phyloP scores from a whole-genome alignment of 176 grass and related monocot genomes.

The Avena atlantica region DNA sequence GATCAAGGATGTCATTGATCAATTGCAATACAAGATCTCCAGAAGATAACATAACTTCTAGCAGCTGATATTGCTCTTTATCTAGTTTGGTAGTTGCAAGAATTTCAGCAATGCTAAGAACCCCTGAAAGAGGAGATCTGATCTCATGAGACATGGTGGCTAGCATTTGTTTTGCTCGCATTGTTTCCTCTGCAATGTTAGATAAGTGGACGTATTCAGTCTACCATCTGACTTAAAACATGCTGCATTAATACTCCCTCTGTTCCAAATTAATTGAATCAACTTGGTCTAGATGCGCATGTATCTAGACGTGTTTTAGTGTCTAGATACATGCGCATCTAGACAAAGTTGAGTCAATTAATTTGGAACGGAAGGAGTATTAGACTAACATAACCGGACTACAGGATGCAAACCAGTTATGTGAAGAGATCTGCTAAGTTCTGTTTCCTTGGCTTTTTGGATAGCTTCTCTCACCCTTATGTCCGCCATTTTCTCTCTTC shows the following conservation, averaged over 20 bases:
- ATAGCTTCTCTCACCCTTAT: conserved; percentile 83
- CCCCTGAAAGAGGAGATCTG: conserved; percentile 91
- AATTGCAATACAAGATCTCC: conserved; percentile 94
- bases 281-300: too few species aligned
- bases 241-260: background rate
- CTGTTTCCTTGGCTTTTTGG: conserved; percentile 93
- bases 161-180: conserved; percentile 98
- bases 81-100: conserved; percentile 75
- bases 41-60: conserved; percentile 97
- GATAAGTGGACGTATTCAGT: conserved; percentile 32
- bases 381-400: background rate
- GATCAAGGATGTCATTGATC: conserved; percentile 98
- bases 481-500: conserved; percentile 85
- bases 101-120: conserved; percentile 95
- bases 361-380: background rate
- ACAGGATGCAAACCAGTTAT: conserved; percentile 74
- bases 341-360: too few species aligned
- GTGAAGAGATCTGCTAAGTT: conserved; percentile 85
- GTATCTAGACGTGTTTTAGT: too few species aligned
- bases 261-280: too few species aligned
- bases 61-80: conserved; percentile 79
- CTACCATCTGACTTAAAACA: conserved; percentile 12
- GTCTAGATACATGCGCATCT: too few species aligned
- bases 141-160: conserved; percentile 99
- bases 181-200: conserved; percentile 80